Conservation (phyloP, 768 basidiomycete genomes). For the Agaricus blazei region DNA sequence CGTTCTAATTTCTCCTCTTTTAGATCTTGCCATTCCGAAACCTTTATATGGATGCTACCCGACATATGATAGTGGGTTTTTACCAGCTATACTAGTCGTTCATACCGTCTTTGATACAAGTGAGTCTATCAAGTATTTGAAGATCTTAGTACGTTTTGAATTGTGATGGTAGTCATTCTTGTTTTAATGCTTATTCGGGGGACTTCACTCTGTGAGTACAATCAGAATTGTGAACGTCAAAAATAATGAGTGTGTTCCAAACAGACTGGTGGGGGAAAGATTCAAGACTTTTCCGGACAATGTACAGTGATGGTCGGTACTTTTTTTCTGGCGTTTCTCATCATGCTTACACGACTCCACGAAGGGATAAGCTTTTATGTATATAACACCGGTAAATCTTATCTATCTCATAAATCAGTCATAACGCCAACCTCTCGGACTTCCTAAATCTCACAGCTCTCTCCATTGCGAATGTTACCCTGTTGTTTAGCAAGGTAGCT, state of each 20-base stretch:
- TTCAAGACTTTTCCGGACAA: not conserved
- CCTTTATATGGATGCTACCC: too few relatives aligned
- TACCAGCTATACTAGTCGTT: not conserved
- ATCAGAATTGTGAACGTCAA: not conserved
- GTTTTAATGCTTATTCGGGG: not conserved
- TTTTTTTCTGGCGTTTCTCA: too few relatives aligned
- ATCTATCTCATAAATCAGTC: not conserved
- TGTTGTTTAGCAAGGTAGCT: not conserved
- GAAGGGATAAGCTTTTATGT: not conserved
- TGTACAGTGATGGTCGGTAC: not conserved
- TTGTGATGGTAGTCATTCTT: not conserved
- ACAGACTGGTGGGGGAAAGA: not conserved
- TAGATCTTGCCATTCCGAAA: too few relatives aligned
- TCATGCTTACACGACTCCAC: not conserved
- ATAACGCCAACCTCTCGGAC: not conserved
- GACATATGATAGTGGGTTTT: not conserved
- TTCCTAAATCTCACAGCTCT: not conserved
- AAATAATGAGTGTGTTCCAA: not conserved
- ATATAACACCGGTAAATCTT: not conserved
- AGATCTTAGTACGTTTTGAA: not conserved
- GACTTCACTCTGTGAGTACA: not conserved
- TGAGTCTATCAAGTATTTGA: not conserved
- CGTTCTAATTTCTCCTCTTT: too few relatives aligned
- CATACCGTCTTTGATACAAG: not conserved
- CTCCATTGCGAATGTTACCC: not conserved